phyloP scores from a whole-genome alignment of 768 basidiomycete species.

The Lactifluus subvellereus region DNA sequence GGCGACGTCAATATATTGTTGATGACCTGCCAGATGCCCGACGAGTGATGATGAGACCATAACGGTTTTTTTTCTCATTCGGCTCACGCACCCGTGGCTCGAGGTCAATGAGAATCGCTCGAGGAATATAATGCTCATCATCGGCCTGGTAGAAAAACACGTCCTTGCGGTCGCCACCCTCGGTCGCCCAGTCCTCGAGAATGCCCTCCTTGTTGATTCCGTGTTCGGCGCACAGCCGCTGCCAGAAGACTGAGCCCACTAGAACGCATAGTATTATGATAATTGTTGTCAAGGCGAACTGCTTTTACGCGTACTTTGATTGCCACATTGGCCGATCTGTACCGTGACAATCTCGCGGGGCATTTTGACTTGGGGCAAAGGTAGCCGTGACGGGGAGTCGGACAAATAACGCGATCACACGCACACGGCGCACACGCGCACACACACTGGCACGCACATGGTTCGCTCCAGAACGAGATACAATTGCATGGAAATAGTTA shows the following conservation, averaged over 20 bases:
- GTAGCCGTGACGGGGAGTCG: too few species aligned
- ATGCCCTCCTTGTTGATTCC: conserved; percentile 95
- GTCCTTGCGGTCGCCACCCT: conserved; percentile 94
- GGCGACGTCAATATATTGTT: conserved; percentile 88
- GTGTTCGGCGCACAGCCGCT: conserved; percentile 95
- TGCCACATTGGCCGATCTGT: conserved; percentile 88
- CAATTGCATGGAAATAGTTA: conserved; percentile 20
- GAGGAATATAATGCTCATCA: conserved; percentile 97
- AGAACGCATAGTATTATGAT: conserved; percentile 8
- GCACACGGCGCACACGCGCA: not conserved
- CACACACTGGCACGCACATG: not conserved
- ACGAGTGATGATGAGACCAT: not conserved
- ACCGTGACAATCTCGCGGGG: conserved; percentile 81
- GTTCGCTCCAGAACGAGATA: conserved; percentile 5
- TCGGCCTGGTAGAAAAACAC: conserved; percentile 99
- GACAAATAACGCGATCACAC: not conserved
- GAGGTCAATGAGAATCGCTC: conserved; percentile 92
- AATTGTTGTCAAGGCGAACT: conserved; percentile 18
- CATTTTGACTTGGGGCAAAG: conserved; percentile 37
- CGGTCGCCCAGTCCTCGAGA: conserved; percentile 94
- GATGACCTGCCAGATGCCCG: conserved; percentile 61
- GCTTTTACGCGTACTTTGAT: conserved; percentile 56
- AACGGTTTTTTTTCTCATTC: not conserved
- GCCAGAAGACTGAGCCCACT: conserved; percentile 99
- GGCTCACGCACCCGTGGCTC: conserved; percentile 78